These are phyloP conservation scores for Populus davidiana DNA, from an alignment of 345 rosid species.

Conservation along the genomic window DNA sequence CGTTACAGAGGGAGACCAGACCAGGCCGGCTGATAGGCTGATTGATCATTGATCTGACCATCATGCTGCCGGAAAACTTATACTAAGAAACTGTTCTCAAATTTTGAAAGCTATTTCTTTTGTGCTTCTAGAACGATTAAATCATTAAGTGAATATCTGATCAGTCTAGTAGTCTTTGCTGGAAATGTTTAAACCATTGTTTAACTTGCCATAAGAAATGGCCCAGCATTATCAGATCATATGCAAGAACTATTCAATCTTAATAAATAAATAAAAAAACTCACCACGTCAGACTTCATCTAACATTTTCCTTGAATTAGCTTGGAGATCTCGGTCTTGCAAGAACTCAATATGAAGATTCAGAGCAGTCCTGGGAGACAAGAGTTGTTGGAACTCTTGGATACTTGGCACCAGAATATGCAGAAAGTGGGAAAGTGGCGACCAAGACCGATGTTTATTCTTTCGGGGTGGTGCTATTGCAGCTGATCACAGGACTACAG, in stretches of 20 bases:
- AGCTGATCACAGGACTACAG: constrained; percentile 59
- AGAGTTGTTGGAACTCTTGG: constrained; percentile 55
- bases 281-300: background rate
- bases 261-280: background rate
- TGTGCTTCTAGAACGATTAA: background rate
- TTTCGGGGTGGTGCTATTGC: constrained; percentile 63
- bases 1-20: background rate
- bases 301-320: constrained; percentile 22
- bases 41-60: too few relatives aligned
- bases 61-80: too few relatives aligned
- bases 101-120: background rate
- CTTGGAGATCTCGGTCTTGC: constrained; percentile 75
- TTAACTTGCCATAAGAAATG: background rate
- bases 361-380: constrained; percentile 51
- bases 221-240: background rate
- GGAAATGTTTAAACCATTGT: background rate
- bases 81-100: too few relatives aligned
- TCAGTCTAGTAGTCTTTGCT: too few relatives aligned
- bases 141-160: background rate
- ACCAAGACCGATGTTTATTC: constrained; percentile 67
- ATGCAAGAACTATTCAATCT: background rate
- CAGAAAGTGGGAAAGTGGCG: constrained; percentile 60
- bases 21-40: background rate
- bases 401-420: constrained; percentile 68
- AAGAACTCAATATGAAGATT: constrained; percentile 39